phyloP scores from a whole-genome alignment of 2,329 filamentous ascomycete species.

The Chlorencoelia australis region DNA sequence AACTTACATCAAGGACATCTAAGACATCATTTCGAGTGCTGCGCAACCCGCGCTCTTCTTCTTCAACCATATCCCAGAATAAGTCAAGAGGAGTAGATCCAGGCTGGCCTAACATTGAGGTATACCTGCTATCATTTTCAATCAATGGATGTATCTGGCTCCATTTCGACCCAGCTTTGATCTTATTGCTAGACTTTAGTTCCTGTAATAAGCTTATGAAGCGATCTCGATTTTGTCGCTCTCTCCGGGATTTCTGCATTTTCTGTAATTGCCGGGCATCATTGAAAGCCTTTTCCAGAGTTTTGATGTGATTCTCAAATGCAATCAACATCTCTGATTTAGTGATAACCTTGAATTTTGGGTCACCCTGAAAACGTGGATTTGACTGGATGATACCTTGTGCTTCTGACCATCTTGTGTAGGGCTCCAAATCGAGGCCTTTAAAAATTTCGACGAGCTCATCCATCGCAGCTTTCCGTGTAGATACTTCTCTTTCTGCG shows the following conservation, averaged over 20 bases:
- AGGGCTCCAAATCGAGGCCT: slow-evolving; percentile 76
- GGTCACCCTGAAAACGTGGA: slow-evolving; percentile 66
- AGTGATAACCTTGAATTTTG: slow-evolving; percentile 76
- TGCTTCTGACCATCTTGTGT: slow-evolving; percentile 89
- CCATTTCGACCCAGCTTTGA: slow-evolving; percentile 89
- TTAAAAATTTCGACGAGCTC: slow-evolving; percentile 71
- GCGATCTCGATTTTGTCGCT: slow-evolving; percentile 76
- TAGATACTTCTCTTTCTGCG: slow-evolving; percentile 60
- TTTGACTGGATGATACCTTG: slow-evolving; percentile 72
- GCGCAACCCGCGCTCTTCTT: slow-evolving; percentile 81
- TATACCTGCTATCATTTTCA: slow-evolving; percentile 73
- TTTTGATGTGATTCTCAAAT: slow-evolving; percentile 93
- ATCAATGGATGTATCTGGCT: slow-evolving; percentile 66
- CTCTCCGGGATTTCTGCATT: slow-evolving; percentile 65
- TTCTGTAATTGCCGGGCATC: slow-evolving; percentile 84
- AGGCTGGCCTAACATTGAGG: slow-evolving; percentile 69
- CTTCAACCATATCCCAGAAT: slow-evolving; percentile 93
- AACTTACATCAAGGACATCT: slow-evolving; percentile 75
- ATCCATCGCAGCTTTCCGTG: slow-evolving; percentile 73
- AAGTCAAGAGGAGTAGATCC: slow-evolving; percentile 83
- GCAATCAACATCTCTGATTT: slow-evolving; percentile 84
- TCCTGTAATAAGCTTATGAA: slow-evolving; percentile 69
- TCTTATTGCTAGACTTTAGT: slow-evolving; percentile 63
- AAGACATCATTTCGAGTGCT: slow-evolving; percentile 72
- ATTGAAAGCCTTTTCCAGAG: slow-evolving; percentile 83